Conservation (phyloP, 257 asterid species). For the Ilex aquifolium region DNA sequence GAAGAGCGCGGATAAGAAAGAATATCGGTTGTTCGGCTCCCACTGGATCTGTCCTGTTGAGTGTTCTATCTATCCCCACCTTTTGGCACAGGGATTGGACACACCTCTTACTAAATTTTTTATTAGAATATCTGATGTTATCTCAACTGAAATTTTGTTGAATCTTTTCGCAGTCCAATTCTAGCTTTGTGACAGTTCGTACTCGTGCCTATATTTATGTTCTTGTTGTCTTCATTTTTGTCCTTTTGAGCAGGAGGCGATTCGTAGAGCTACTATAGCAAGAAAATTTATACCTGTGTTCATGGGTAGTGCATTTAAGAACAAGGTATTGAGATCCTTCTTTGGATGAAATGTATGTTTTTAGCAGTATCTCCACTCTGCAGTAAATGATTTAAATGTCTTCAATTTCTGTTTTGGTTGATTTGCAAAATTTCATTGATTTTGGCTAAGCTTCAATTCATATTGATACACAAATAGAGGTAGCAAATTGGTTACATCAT, state of each 20-base stretch:
- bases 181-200: conserved; percentile 5
- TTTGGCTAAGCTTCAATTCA: too few relatives aligned
- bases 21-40: neutral
- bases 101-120: too few relatives aligned
- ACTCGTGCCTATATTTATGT: neutral
- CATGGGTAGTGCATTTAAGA: conserved; percentile 99
- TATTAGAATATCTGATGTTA: too few relatives aligned
- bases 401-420: too few relatives aligned
- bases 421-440: too few relatives aligned
- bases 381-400: too few relatives aligned
- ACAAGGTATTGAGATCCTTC: conserved; percentile 52
- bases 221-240: neutral
- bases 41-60: neutral
- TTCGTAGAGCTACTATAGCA: conserved; percentile 85
- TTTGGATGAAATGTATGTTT: neutral
- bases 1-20: too few relatives aligned
- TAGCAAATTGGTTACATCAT: too few relatives aligned
- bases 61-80: neutral
- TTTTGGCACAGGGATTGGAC: neutral
- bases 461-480: too few relatives aligned
- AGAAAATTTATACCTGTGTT: conserved; percentile 89
- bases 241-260: conserved; percentile 59
- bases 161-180: neutral
- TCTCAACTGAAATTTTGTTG: too few relatives aligned
- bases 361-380: neutral